Evolutionary conservation across 495 filamentous ascomycete species (phyloP), one percentile per base, ranked within the genome.

Genomic region (Cenococcum geophilum): DNA sequence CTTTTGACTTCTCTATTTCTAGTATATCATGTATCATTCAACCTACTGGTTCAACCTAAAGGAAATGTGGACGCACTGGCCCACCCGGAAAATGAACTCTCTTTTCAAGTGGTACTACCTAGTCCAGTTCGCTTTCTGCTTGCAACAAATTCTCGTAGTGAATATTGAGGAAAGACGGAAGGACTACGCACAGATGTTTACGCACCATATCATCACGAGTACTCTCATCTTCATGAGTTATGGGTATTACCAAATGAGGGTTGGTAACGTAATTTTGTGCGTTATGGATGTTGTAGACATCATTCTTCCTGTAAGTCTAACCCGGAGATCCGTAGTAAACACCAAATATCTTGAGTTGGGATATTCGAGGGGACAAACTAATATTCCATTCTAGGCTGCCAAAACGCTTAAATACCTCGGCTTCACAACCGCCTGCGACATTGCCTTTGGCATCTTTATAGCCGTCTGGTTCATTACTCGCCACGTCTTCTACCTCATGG

Each of bases 271-370:
- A 50, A 90, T 97, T 62, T 76, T 98, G 62, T 87, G 87, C 43
- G 76, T 93, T 60, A 97, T 97, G 93, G 93, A 98, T 68, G 79
- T 96, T 43, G 89, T 95, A 8, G 93, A 98, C 69, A 78, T 95
- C 57, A 76, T 96, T 47, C 76, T 98, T 48, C 87, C 92, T 32
- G 92, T 97, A 76, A 71, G 89, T 49, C n/a, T 18, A 32, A 32
- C 27, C 16, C 1, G n/a, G 9, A 49, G 16, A 18, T 18, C n/a
- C 45, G 22, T 16, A n/a, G 9, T 32, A 32, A 32, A 2, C 2
- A 32, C 6, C 27, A 6, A 32, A 32, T n/a, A 47, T 47, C n/a
- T n/a, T 3, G n/a, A 49, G 14, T 14, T 9, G 18, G 9, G 9
- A 8, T 18, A 10, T 43, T 61, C 40, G 50, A 43, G 11, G 12